Evolutionary conservation across 257 asterid species (phyloP), one percentile per base, ranked within the genome.

Genomic region (Nicotiana attenuata): DNA sequence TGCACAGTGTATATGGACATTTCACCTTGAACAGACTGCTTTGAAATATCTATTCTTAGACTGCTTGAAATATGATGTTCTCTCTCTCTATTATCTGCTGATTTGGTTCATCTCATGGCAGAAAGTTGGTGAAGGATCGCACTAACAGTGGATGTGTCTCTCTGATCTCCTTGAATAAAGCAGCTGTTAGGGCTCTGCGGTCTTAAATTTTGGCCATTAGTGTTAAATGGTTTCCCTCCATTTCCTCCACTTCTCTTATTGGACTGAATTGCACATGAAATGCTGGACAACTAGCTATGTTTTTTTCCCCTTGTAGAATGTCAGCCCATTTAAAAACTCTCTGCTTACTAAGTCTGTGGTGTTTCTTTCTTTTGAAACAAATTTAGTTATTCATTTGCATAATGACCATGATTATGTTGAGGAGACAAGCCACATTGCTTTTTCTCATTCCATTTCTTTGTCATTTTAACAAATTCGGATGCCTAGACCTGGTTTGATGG

Each of bases 61-160:
- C 60, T 22, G 78, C 78, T 71, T 71, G 38, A 41, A 45, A 69
- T 69, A 20, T 41, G 57, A 41, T 41, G 3, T 41, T 69, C 45
- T 41, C 20, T 20, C 31, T 69, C 41, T 69, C 57, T 69, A 69
- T 38, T 45, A 45, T 45, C 78, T 45, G 33, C 20, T 45, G 35
- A 22, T 71, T 71, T 71, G 60, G 14, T 71, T 71, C 35, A 71
- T 45, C 78, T 71, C 56, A 22, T 45, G 35, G 22, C 60, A 71
- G 78, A 71, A 71, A 45, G 78, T 71, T 71, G 78, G 78, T 22
- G 78, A 71, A 15, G 78, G 60, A 45, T 71, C 78, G 11, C 78
- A 45, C 60, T 71, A 45, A 45, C 50, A 20, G 14, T 7, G 6
- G 78, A 71, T 5, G 38, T 15, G 60, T 59, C 33, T 16, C 14